phyloP scores from a whole-genome alignment of 805 yeast species.

The Jamesozyma piceae region DNA sequence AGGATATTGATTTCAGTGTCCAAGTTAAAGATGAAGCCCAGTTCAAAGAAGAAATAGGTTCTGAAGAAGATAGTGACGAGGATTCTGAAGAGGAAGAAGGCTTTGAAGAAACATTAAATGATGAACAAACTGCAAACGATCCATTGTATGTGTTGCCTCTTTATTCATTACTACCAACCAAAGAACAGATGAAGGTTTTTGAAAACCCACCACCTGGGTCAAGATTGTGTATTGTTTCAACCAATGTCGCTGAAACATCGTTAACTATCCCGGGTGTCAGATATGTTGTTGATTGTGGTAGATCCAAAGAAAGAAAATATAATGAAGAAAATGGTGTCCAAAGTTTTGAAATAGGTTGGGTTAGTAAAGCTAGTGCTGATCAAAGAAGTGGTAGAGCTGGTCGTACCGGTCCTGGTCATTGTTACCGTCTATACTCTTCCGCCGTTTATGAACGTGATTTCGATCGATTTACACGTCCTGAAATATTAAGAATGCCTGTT shows the following conservation, averaged over 20 bases:
- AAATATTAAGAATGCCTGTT: slow-evolving; percentile 88
- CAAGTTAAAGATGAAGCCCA: slow-evolving; percentile 28
- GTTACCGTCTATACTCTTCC: slow-evolving; percentile 84
- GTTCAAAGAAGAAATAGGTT: slow-evolving; percentile 27
- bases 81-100: slow-evolving; percentile 44
- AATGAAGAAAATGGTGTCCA: slow-evolving; percentile 85
- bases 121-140: slow-evolving; percentile 59
- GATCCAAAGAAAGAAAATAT: slow-evolving; percentile 79
- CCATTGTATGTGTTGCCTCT: slow-evolving; percentile 87
- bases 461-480: slow-evolving; percentile 75
- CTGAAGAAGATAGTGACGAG: slow-evolving; percentile 29
- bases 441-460: slow-evolving; percentile 88
- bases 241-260: slow-evolving; percentile 96
- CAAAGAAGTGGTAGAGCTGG: slow-evolving; percentile 98
- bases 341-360: slow-evolving; percentile 84
- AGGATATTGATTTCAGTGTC: slow-evolving; percentile 72
- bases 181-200: slow-evolving; percentile 89
- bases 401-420: slow-evolving; percentile 97
- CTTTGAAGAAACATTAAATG: slow-evolving; percentile 60
- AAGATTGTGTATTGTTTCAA: slow-evolving; percentile 86
- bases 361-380: slow-evolving; percentile 89
- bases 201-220: slow-evolving; percentile 76
- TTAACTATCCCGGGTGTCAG: slow-evolving; percentile 91
- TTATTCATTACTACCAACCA: slow-evolving; percentile 87
- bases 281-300: slow-evolving; percentile 91